Evolutionary conservation across 768 basidiomycete genomes (phyloP), one percentile per base, ranked within the genome.

Genomic region (Leccinellum albellum): DNA sequence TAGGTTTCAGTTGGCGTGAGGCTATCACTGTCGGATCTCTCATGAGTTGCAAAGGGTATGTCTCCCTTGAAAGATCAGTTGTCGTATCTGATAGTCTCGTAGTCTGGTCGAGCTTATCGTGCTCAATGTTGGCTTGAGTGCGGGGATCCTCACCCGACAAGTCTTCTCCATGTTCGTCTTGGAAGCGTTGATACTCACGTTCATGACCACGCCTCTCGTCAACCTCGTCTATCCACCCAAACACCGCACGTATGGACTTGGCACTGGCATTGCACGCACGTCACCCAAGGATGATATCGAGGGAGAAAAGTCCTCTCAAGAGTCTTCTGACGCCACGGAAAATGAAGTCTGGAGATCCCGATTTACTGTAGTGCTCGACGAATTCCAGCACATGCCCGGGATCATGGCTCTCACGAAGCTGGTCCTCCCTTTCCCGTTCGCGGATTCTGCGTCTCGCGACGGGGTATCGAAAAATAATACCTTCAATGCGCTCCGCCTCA

Each of bases 111-210:
- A 97, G 65, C 77, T 98, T 47, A 97, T 98, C 65, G 96, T 98
- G 12, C 86, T 98, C 60, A 99, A 98, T 62, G 92, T 98, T 61
- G 95, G 96, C 2, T 75, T 95, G 13, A 76, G 79, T 2, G 93
- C 91, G 6, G 80, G 81, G 0, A 94, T 96, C 60, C 78, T 98
- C 48, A 80, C 84, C 1, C 78, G 77, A 75, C 79, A 81, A 15
- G 88, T 97, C 13, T 96, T 98, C 76, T 91, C 92, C 1, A 98
- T 97, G 92, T 95, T 98, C 64, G 95, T 98, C 24, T 75, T 98
- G 24, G 88, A 90, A 64, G 87, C 91, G 0, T 74, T 94, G 50
- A 69, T 89, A 23, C 77, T 97, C 50, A 96, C 95, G 0, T 93
- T 89, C 74, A 82, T 91, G 80, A 95, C 94, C 0, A 93, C 91